These are phyloP conservation scores for Podospora bellae-mahoneyi DNA, from an alignment of 495 filamentous ascomycete species.

Conservation along the genomic window DNA sequence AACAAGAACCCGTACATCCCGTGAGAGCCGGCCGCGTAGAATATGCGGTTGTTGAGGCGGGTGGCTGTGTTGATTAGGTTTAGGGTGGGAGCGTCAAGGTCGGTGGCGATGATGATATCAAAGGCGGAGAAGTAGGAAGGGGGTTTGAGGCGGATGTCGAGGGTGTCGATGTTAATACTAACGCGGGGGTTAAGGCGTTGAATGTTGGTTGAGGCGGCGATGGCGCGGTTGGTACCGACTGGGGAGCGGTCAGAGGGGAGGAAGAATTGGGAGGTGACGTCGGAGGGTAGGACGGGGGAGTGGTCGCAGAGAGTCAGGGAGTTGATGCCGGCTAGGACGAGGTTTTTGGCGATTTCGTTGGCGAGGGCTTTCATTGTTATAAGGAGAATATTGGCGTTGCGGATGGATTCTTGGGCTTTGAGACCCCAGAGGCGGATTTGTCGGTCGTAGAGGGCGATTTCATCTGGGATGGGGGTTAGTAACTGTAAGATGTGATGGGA, in stretches of 20 bases:
- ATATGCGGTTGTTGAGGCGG: slow-evolving; percentile 67
- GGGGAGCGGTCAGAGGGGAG: slow-evolving; percentile 60
- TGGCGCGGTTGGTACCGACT: slow-evolving; percentile 79
- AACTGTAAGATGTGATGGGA: not conserved
- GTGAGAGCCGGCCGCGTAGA: slow-evolving; percentile 85
- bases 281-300: slow-evolving; percentile 69
- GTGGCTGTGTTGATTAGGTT: slow-evolving; percentile 78
- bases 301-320: slow-evolving; percentile 88
- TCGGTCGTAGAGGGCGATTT: slow-evolving; percentile 95
- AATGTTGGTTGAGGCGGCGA: slow-evolving; percentile 74
- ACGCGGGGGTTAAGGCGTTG: slow-evolving; percentile 89
- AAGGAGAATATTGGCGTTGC: slow-evolving; percentile 85
- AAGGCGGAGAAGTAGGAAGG: slow-evolving; percentile 72
- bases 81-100: slow-evolving; percentile 69
- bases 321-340: slow-evolving; percentile 92
- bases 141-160: slow-evolving; percentile 58
- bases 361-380: slow-evolving; percentile 86
- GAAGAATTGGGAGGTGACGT: slow-evolving; percentile 89
- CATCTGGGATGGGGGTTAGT: slow-evolving; percentile 55
- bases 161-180: slow-evolving; percentile 64
- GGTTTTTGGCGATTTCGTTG: slow-evolving; percentile 94
- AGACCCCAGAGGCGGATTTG: slow-evolving; percentile 99
- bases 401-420: slow-evolving; percentile 84
- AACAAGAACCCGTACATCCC: slow-evolving; percentile 95
- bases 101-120: slow-evolving; percentile 87